These are phyloP conservation scores for Aspergillus sclerotiicarbonarius DNA, from an alignment of 495 filamentous ascomycete genomes.

Conservation along the genomic window DNA sequence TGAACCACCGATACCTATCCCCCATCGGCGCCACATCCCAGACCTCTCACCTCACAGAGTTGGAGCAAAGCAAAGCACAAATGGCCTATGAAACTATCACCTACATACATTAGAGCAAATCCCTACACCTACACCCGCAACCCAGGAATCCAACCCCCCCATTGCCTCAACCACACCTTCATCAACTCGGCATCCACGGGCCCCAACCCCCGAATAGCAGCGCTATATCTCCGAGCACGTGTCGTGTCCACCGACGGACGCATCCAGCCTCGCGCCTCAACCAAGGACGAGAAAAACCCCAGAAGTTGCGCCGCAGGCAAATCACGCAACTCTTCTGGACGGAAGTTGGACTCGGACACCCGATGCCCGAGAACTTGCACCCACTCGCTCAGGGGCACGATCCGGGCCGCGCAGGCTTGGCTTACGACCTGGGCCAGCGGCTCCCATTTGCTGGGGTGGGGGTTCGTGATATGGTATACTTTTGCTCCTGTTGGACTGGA, in stretches of 20 bases:
- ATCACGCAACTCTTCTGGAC: not conserved
- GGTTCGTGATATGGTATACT: conserved; percentile 27
- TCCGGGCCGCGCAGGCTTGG: not conserved
- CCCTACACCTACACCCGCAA: too few relatives aligned
- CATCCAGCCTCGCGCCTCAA: not conserved
- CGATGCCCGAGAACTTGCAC: conserved; percentile 5
- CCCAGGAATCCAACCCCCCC: conserved; percentile 12
- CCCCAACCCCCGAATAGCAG: conserved; percentile 11
- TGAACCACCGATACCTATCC: too few relatives aligned
- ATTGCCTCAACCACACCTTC: conserved; percentile 15
- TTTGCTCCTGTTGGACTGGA: not conserved
- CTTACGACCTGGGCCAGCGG: conserved; percentile 11
- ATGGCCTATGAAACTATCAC: too few relatives aligned
- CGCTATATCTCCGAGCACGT: conserved; percentile 10
- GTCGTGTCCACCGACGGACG: conserved; percentile 2
- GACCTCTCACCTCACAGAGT: too few relatives aligned
- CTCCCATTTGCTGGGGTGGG: conserved; percentile 13
- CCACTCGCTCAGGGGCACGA: conserved; percentile 19
- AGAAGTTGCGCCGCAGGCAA: conserved; percentile 12
- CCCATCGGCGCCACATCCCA: too few relatives aligned
- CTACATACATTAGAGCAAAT: too few relatives aligned
- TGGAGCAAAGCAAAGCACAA: too few relatives aligned
- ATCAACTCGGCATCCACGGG: conserved; percentile 12
- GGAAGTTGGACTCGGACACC: not conserved
- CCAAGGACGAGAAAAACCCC: conserved; percentile 16